Evolutionary conservation across 2,329 filamentous ascomycete species (phyloP), one percentile per base, ranked within the genome.

Genomic region (Calonectria hongkongensis): DNA sequence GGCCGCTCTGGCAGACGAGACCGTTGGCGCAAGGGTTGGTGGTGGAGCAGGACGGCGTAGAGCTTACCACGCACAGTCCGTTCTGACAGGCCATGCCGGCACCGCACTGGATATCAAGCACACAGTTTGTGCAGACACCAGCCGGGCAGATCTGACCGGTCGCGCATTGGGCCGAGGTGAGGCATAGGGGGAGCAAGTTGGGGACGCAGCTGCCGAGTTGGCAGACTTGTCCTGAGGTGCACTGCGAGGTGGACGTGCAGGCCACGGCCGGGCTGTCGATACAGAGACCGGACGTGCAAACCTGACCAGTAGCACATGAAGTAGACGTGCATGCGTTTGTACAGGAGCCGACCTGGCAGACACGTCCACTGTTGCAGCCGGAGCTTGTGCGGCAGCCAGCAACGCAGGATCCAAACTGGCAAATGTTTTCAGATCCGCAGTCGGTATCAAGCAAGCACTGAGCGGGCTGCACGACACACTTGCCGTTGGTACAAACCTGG

Each of bases 371-470:
- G 6, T 13, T 13, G 50, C 74, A 75, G 25, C 54, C 47, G 3
- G 27, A 39, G 33, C 63, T 72, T 6, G 69, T 58, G 8, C 69
- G 69, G 45, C 69, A 71, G 7, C 69, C 69, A 5, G 69, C 41
- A 30, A 71, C 15, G n/a, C 68, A 73, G 21, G 25, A 51, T 13
- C 71, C 71, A 12, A 73, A 71, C 64, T 73, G 71, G 41, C 71
- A 73, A 28, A 71, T 71, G 15, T 62, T 18, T 9, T 41, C 39
- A 12, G 45, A 27, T 2, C 18, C 25, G 27, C 72, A 74, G 8
- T 45, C 28, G 39, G 41, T 51, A 56, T 68, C 66, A 12, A 56
- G 8, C 8, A 48, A 30, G 36, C 72, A 74, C 50, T 68, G 54
- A 2, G 25, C 39, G 1, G 64, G 64, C 39, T 58, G 65, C 4